Evolutionary conservation across 2,329 filamentous ascomycete species (phyloP).

Genomic region (Diaporthe sp.): DNA sequence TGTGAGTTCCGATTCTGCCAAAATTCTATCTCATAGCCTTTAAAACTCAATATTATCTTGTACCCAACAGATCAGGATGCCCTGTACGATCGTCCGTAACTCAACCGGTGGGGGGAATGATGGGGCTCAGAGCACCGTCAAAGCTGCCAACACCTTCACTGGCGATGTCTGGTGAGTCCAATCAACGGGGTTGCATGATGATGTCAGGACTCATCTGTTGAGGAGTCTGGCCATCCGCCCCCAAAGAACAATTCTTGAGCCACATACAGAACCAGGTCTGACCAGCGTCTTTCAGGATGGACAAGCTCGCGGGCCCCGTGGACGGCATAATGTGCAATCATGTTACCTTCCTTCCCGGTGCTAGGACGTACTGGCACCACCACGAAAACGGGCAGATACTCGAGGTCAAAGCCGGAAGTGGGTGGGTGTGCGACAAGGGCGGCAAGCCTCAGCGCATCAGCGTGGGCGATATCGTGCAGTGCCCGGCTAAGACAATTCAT

Average conservation of each 20-base stretch:
- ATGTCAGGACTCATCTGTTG: background rate
- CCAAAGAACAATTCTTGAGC: background rate
- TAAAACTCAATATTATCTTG: background rate
- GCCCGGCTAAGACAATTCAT: slow-evolving; percentile 56
- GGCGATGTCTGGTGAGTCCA: slow-evolving; percentile 32
- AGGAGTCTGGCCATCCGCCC: background rate
- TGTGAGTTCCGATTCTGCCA: background rate
- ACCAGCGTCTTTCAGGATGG: slow-evolving; percentile 17
- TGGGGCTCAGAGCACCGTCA: slow-evolving; percentile 32
- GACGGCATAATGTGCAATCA: slow-evolving; percentile 43
- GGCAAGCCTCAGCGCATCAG: slow-evolving; percentile 52
- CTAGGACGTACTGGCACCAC: slow-evolving; percentile 60
- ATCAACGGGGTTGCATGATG: background rate
- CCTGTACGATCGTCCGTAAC: slow-evolving; percentile 36
- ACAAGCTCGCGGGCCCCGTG: slow-evolving; percentile 31
- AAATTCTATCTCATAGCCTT: background rate
- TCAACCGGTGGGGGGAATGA: slow-evolving; percentile 27
- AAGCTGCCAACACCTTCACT: slow-evolving; percentile 37
- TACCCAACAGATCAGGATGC: background rate
- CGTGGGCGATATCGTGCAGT: slow-evolving; percentile 58
- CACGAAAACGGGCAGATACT: slow-evolving; percentile 61
- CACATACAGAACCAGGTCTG: background rate
- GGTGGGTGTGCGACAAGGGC: slow-evolving; percentile 59
- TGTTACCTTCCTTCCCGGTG: slow-evolving; percentile 59
- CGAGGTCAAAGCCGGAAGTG: slow-evolving; percentile 55